Evolutionary conservation across 2,329 filamentous ascomycete species (phyloP), one percentile per base, ranked within the genome.

Genomic region (Cryoendolithus antarcticus): DNA sequence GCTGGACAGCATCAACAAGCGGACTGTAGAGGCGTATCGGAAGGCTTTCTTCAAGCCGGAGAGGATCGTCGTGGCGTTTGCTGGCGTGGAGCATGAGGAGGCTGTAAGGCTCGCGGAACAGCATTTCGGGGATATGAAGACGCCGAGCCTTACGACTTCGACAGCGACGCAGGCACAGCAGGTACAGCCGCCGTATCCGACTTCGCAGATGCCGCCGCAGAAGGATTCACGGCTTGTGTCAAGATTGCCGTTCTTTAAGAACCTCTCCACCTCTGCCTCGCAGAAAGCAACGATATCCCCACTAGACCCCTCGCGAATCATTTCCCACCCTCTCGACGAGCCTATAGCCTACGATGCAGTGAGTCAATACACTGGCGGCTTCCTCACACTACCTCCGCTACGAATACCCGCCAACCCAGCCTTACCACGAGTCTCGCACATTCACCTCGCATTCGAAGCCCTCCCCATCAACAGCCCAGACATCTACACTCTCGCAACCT

Each of bases 361-460:
- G 1, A 76, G 89, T 6, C 81, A 80, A 56, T 98, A 98, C 63
- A 96, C 89, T 0, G 91, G 91, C 54, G 91, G 91, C 39, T 94
- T 93, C 66, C 75, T 94, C 44, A 81, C 82, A 2, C 77, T 94
- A 8, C 86, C 86, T 1, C 71, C 79, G 0, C 81, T 91, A 35
- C 83, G 85, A 3, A 80, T 82, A 1, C 83, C 85, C 0, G 65
- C 73, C 2, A 88, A 84, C 62, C 83, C 86, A 21, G 78, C 80
- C 55, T 70, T 83, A 41, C 86, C 85, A 27, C 75, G 78, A 39
- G 79, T 95, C 50, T 93, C 85, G 13, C 84, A 98, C 62, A 88
- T 98, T 52, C 86, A 96, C 66, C 74, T 98, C 49, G 88, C 86
- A 42, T 96, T 98, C 53, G 91, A 98, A 67, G 88, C 86, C 19